Evolutionary conservation across 139 green algal genomes (phyloP).

Genomic region (Raphidocelis subcapitata): DNA sequence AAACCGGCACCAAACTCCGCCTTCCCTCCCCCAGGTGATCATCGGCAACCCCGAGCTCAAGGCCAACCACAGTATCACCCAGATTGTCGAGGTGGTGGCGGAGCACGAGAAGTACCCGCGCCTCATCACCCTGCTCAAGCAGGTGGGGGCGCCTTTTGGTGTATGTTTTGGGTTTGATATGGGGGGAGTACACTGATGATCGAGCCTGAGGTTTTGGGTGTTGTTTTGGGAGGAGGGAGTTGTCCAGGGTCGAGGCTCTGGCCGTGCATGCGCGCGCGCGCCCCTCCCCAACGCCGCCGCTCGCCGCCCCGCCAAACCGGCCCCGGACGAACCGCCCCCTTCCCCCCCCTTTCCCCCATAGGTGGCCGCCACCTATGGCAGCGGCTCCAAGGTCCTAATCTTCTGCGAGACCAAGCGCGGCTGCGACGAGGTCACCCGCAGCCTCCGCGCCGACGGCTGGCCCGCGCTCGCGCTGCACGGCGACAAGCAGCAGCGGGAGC

Average conservation of each 20-base stretch:
- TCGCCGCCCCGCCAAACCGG: not conserved
- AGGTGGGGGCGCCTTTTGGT: not conserved
- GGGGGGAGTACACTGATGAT: too few relatives aligned
- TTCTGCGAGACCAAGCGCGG: slow-evolving; percentile 94
- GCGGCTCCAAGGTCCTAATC: slow-evolving; percentile 61
- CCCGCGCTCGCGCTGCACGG: slow-evolving; percentile 88
- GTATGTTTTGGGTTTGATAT: not conserved
- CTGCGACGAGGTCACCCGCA: slow-evolving; percentile 85
- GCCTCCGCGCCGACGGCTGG: slow-evolving; percentile 85
- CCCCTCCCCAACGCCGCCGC: too few relatives aligned
- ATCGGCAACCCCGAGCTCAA: slow-evolving; percentile 86
- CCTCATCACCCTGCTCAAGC: slow-evolving; percentile 50
- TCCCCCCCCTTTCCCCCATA: not conserved
- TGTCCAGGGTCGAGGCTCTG: not conserved
- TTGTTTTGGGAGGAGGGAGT: too few relatives aligned
- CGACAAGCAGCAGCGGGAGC: slow-evolving; percentile 94
- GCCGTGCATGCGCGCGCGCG: too few relatives aligned
- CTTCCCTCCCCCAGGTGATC: slow-evolving; percentile 50
- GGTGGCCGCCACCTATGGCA: slow-evolving; percentile 7
- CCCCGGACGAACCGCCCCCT: not conserved
- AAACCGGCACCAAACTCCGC: too few relatives aligned
- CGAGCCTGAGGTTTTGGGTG: too few relatives aligned
- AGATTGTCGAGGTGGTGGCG: slow-evolving; percentile 73
- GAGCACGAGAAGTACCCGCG: slow-evolving; percentile 71
- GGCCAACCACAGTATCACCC: slow-evolving; percentile 88